A percentile compares a stretch with the other conserved stretches of the same genome.
Evolutionary conservation across 139 green algal species (phyloP).

Genomic region (Chlorella sorokiniana): DNA sequence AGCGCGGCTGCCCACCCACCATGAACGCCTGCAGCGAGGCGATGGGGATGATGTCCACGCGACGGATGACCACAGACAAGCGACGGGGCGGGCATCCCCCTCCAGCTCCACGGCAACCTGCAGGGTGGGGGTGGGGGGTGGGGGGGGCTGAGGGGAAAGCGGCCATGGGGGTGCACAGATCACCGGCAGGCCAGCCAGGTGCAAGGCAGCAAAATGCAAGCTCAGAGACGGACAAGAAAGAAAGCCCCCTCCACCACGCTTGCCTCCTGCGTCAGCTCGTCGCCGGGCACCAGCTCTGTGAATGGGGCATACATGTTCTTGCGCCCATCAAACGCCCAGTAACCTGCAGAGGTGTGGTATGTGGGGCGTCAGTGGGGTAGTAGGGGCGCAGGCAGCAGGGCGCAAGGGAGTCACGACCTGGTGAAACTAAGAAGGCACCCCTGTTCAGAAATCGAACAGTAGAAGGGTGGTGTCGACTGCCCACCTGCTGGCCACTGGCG

Average conservation of each 20-base stretch:
- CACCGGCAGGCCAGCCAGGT: background rate
- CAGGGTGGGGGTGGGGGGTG: too few species aligned
- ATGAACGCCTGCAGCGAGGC: background rate
- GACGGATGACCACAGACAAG: constrained; percentile 31
- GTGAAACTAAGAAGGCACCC: too few species aligned
- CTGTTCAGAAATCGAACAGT: too few species aligned
- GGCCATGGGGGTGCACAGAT: background rate
- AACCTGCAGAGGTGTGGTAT: too few species aligned
- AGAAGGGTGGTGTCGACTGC: background rate
- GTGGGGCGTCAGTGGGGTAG: too few species aligned
- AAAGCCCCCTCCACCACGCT: background rate
- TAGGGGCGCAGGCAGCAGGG: background rate
- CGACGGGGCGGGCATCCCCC: constrained; percentile 18
- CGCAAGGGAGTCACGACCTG: background rate
- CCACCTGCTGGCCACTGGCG: constrained; percentile 1
- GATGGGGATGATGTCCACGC: constrained; percentile 33
- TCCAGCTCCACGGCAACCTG: constrained; percentile 27
- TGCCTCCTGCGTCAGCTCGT: constrained; percentile 18
- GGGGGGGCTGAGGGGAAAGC: background rate
- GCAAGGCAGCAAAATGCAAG: background rate
- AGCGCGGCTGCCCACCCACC: background rate
- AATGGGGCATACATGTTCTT: constrained; percentile 41
- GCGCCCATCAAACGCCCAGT: constrained; percentile 43
- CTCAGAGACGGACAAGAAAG: too few species aligned
- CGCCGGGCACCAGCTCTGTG: constrained; percentile 18